Base-by-base conservation (phyloP, 768 basidiomycete species). In the Agaricus sinodeliciosus region DNA sequence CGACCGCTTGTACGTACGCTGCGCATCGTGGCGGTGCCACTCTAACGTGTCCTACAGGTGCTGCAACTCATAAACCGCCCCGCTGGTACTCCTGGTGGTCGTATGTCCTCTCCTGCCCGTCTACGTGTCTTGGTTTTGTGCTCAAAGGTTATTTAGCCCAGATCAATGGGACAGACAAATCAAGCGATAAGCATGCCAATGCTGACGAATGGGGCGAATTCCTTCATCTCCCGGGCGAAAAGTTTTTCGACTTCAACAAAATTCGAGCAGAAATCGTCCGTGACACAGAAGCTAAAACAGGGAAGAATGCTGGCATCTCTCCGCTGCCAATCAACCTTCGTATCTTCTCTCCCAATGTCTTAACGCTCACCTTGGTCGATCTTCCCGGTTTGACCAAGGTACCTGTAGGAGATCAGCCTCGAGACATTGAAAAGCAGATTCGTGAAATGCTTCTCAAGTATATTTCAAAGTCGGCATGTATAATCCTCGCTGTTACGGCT, bases 171-270 rank as follows among this genome's bases (percentile, higher is more conserved):
- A 67, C 70, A 46, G 78, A 78, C 47, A 73, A 77, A 59, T 73
- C 74, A 9, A 65, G 69, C 27, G 89, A 90, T 71, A 84, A 86
- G 56, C 74, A 80, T 26, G 90, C 87, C 69, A 98, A 98, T 66
- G 75, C 84, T 51, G 84, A 96, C 60, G 96, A 98, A 69, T 99
- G 96, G 96, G 96, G 95, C 61, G 96, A 99, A 70, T 99, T 99
- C 78, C 76, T 97, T 27, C 93, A 94, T 62, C 79, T 97, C 36
- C 96, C 95, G 0, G 89, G 90, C 55, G 90, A 98, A 74, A 99
- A 98, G 72, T 94, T 98, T 71, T 91, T 86, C 67, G 95, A 99
- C 73, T 99, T 99, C 72, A 78, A 84, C 69, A 94, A 96, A 77
- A 96, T 98, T 65, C 78, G 95, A 54, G 90, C 87, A 37, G 96